phyloP scores from a whole-genome alignment of 164 flowering plant species.

The Piper betle region DNA sequence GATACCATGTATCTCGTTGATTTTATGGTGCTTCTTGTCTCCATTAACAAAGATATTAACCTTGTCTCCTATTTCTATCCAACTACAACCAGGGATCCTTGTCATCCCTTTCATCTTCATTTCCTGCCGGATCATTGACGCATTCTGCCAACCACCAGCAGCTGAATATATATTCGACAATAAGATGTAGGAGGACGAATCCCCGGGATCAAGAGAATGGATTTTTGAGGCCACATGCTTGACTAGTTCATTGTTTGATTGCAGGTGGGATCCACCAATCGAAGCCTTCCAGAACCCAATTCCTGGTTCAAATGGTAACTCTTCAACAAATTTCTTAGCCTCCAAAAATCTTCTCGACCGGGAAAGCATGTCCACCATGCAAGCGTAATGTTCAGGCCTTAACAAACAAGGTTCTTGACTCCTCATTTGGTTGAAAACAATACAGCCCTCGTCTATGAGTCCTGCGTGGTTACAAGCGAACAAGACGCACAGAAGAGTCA shows the following conservation, averaged over 20 bases:
- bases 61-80: slow-evolving; percentile 47
- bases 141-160: slow-evolving; percentile 54
- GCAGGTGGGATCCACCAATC: slow-evolving; percentile 72
- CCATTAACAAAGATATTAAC: slow-evolving; percentile 48
- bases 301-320: slow-evolving; percentile 48
- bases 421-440: slow-evolving; percentile 33
- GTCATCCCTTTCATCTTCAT: slow-evolving; percentile 41
- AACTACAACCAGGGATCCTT: slow-evolving; percentile 58
- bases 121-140: slow-evolving; percentile 38
- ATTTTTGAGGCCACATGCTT: slow-evolving; percentile 41
- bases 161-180: slow-evolving; percentile 35
- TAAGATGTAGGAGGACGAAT: slow-evolving; percentile 64
- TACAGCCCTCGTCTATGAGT: slow-evolving; percentile 43
- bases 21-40: slow-evolving; percentile 29
- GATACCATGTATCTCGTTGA: slow-evolving; percentile 28
- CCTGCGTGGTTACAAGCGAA: slow-evolving; percentile 78
- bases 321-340: slow-evolving; percentile 20
- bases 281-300: slow-evolving; percentile 84
- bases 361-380: slow-evolving; percentile 61
- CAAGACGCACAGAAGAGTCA: slow-evolving; percentile 44
- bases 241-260: slow-evolving; percentile 45
- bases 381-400: slow-evolving; percentile 65
- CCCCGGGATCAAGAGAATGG: slow-evolving; percentile 45
- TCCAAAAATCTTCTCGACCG: slow-evolving; percentile 55
- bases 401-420: slow-evolving; percentile 26